Percentiles rank a stretch among this genome's conserved stretches.
Evolutionary conservation across 768 basidiomycete species (phyloP).

Genomic region (Butyriboletus loyo): DNA sequence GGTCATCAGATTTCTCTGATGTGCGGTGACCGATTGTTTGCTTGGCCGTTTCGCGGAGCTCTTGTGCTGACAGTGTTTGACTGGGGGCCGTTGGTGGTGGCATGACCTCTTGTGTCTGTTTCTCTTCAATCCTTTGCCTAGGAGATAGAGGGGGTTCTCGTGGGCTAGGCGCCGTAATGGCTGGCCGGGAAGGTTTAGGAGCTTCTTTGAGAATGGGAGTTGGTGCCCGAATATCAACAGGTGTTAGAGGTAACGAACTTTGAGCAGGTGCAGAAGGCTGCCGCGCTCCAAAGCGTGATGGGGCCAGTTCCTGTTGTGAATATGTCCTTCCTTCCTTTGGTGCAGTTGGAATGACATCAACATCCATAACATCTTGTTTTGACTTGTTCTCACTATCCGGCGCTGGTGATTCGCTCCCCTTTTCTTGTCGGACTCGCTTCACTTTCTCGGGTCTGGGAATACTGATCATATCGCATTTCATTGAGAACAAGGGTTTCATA

Average conservation of each 20-base stretch:
- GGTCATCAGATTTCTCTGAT: conserved; percentile 42
- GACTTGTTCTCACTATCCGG: conserved; percentile 29
- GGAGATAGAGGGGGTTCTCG: conserved; percentile 40
- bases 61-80: conserved; percentile 74
- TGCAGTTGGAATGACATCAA: conserved; percentile 25
- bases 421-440: conserved; percentile 49
- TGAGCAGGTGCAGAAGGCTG: conserved; percentile 14
- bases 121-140: conserved; percentile 42
- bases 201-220: conserved; percentile 16
- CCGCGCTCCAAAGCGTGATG: conserved; percentile 23
- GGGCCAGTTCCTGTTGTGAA: conserved; percentile 14
- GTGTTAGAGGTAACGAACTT: conserved; percentile 10
- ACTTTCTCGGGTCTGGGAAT: conserved; percentile 80
- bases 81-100: conserved; percentile 77
- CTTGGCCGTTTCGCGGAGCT: conserved; percentile 76
- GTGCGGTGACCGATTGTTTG: conserved; percentile 48
- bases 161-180: conserved; percentile 17
- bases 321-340: conserved; percentile 28
- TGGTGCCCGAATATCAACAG: conserved; percentile 17
- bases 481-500: background rate
- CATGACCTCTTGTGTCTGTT: conserved; percentile 48
- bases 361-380: conserved; percentile 36
- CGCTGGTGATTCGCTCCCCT: conserved; percentile 35
- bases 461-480: conserved; percentile 35
- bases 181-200: conserved; percentile 17